Base-by-base conservation (phyloP, 352 stramenopile genomes). In the Globisporangium okanoganense region DNA sequence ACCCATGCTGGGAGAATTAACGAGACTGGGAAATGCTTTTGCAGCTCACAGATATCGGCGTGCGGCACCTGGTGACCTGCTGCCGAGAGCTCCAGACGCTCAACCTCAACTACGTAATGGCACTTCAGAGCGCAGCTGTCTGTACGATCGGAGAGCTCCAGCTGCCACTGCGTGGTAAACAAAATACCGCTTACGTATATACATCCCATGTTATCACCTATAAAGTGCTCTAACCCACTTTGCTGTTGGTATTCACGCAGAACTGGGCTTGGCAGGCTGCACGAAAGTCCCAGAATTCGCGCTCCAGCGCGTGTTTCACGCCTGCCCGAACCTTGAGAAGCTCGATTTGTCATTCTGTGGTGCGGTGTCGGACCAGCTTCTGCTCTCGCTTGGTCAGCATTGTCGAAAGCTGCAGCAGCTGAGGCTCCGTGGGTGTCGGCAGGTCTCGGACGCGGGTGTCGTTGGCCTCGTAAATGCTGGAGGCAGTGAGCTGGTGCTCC, bases 391-490 rank as follows among this genome's bases (percentile, higher is more conserved):
- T 3, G 79, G 81, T 0, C 75, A 88, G 35, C 72, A 72, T 14
- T 96, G 87, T 49, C 61, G 25, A 14, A 69, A 76, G 29, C 65
- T 98, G 0, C 68, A 72, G 12, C 61, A 77, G 5, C 58, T 98
- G 2, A 84, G 87, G 20, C 60, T 97, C 35, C 76, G 76, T 54
- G 83, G 87, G 33, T 98, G 92, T 50, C 89, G 82, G 20, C 79
- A 97, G 55, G 71, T 94, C 29, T 97, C 85, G 10, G 92, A 98
- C 65, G 75, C 79, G 13, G 92, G 87, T 5, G 45, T 97, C 12
- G 81, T 97, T 18, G 84, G 77, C 13, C 63, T 98, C 6, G 72
- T 85, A 6, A 85, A 95, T 40, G 56, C 62, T 9, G 73, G 75
- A 13, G 93, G 82, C 50, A 67, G 70, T n/a, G 60, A 69, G 10